Evolutionary conservation across 2,329 filamentous ascomycete species (phyloP).

Genomic region (Remersonia thermophila): DNA sequence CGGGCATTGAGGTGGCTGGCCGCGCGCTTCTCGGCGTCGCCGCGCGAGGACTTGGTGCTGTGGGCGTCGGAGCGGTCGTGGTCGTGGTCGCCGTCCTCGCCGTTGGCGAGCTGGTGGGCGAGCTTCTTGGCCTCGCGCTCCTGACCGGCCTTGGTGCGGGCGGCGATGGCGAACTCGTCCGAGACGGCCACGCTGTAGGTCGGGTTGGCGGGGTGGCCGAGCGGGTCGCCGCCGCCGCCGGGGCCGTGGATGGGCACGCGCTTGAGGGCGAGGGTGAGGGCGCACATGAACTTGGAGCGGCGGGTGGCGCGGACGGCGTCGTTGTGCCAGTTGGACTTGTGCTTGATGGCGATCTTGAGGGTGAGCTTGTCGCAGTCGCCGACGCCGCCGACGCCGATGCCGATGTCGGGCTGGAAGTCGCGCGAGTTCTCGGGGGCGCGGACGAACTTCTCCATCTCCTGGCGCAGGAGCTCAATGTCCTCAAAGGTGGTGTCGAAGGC

Average conservation of each 20-base stretch:
- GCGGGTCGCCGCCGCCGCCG: slow-evolving; percentile 52
- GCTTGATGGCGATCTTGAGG: slow-evolving; percentile 70
- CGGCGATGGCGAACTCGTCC: slow-evolving; percentile 52
- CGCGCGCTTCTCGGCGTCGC: slow-evolving; percentile 30
- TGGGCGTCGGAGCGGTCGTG: slow-evolving; percentile 13
- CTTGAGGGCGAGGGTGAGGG: slow-evolving; percentile 71
- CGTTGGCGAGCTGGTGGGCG: slow-evolving; percentile 6
- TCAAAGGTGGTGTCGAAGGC: slow-evolving; percentile 81
- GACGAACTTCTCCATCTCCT: slow-evolving; percentile 79
- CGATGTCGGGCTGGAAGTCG: slow-evolving; percentile 79
- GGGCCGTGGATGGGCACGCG: slow-evolving; percentile 78
- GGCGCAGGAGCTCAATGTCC: slow-evolving; percentile 72
- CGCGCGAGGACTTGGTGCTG: slow-evolving; percentile 10
- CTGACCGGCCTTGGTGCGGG: slow-evolving; percentile 46
- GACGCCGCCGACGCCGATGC: slow-evolving; percentile 65
- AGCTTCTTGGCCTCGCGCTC: slow-evolving; percentile 42
- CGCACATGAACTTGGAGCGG: slow-evolving; percentile 94
- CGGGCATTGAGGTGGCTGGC: slow-evolving; percentile 32
- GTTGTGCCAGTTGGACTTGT: slow-evolving; percentile 90
- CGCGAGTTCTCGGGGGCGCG: slow-evolving; percentile 70
- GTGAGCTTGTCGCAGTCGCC: slow-evolving; percentile 80
- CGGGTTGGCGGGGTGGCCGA: slow-evolving; percentile 61
- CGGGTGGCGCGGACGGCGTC: slow-evolving; percentile 68
- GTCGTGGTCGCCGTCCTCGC: background rate
- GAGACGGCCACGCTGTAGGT: slow-evolving; percentile 67